phyloP scores from a whole-genome alignment of 2,329 filamentous ascomycete genomes.

The Chrysoporthe puriensis region DNA sequence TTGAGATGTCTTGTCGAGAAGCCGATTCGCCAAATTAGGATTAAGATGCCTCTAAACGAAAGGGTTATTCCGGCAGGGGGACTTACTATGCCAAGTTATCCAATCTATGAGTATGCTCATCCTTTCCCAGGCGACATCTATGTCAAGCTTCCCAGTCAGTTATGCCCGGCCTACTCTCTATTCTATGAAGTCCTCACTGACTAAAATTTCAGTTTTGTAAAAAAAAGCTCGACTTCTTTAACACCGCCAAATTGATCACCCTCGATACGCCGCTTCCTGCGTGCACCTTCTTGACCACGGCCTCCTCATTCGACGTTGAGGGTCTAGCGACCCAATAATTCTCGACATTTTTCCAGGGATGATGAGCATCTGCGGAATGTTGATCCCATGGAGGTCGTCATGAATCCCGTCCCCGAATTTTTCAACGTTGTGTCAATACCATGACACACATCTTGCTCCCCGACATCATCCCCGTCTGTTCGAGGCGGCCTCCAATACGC shows the following conservation, averaged over 20 bases:
- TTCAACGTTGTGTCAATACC: conserved; percentile 2
- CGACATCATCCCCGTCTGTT: neutral
- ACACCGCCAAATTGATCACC: neutral
- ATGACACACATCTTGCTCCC: neutral
- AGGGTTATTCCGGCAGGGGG: too few species aligned
- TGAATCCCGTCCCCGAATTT: conserved; percentile 1
- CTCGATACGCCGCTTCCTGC: neutral
- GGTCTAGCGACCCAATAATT: neutral
- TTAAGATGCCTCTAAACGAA: neutral
- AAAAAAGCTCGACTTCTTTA: neutral
- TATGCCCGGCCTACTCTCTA: neutral
- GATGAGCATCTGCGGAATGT: neutral
- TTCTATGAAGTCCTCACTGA: neutral
- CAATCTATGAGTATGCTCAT: neutral
- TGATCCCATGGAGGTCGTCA: neutral
- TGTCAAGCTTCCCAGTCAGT: neutral
- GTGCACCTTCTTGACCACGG: neutral
- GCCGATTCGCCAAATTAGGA: neutral
- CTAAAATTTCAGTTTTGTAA: conserved; percentile 1
- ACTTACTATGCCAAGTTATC: neutral
- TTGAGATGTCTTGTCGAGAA: neutral
- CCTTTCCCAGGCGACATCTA: neutral
- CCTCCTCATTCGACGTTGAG: neutral
- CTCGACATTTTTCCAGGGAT: neutral
- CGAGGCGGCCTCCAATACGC: neutral